Evolutionary conservation across 305 asterid genomes (phyloP), one percentile per base, ranked within the genome.

Genomic region (Euphrasia arctica): DNA sequence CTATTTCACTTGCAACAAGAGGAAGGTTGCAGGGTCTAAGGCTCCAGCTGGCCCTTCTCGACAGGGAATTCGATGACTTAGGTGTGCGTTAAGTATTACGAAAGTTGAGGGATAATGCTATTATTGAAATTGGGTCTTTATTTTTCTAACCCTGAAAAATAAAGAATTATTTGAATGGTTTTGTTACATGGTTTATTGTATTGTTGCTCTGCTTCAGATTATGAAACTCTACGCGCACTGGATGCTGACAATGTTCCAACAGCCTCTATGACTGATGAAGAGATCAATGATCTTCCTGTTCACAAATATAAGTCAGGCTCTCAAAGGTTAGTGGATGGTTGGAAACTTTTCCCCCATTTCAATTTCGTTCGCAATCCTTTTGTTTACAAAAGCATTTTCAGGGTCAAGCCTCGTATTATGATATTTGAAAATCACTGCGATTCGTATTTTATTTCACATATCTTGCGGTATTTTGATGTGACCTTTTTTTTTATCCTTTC

Each of bases 41-140:
- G 67, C 97, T 93, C 67, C 97, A 93, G 81, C 99, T 93, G 61
- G 97, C 99, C 11, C 97, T 93, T 74, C 99, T 93, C 61, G 99
- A 90, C 73, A 70, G 97, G 67, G 99, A 93, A 74, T 93, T 93
- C 64, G 99, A 93, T 64, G 99, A 93, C 79, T 80, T 93, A 71
- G 99, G 97, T 88, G 59, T 66, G 75, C 58, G 15, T 47, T 15
- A 4, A 11, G 58, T 47, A 54, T 31, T 31, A 55, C 54, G 58
- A 28, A 61, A 18, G 25, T 41, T 55, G 34, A 8, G 71, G 34
- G 43, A 47, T 54, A 36, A 48, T 42, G 60, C 64, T 13, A 9
- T 50, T 5, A 29, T 43, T 64, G 31, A 58, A 42, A 15, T 71
- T 34, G 47, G 13, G 55, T 22, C 22, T 51, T 52, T 4, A 52